These are phyloP conservation scores for Colletotrichum eleusines DNA, from an alignment of 2,329 filamentous ascomycete genomes.

Conservation along the genomic window DNA sequence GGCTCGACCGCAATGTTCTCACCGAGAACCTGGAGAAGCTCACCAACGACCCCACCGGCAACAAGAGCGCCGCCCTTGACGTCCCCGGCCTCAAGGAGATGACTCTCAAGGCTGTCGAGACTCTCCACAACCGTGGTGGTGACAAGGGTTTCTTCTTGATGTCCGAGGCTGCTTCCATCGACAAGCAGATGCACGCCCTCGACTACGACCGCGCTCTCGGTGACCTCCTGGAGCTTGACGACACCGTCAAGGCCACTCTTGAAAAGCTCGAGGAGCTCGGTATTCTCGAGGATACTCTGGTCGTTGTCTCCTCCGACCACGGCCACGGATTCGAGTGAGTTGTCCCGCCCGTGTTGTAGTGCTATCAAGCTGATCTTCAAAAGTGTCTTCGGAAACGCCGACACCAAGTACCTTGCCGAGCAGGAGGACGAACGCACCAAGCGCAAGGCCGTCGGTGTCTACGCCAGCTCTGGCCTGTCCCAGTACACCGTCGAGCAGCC, in stretches of 20 bases:
- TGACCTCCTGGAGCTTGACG: conserved; percentile 87
- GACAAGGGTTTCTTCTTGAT: conserved; percentile 88
- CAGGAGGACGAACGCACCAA: conserved; percentile 77
- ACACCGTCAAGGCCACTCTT: conserved; percentile 82
- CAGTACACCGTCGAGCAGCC: conserved; percentile 75
- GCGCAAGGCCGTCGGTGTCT: conserved; percentile 80
- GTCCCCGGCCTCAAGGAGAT: conserved; percentile 89
- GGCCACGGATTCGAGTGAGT: conserved; percentile 83
- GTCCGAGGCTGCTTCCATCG: conserved; percentile 86
- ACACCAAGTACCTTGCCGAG: conserved; percentile 80
- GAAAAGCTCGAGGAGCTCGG: conserved; percentile 74
- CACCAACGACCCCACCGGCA: conserved; percentile 77
- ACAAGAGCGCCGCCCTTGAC: conserved; percentile 73
- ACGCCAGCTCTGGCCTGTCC: conserved; percentile 78
- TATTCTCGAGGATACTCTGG: conserved; percentile 79
- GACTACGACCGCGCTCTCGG: conserved; percentile 89
- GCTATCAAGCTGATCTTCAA: not conserved
- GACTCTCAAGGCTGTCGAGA: conserved; percentile 87
- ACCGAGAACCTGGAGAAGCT: conserved; percentile 74
- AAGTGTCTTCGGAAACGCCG: conserved; percentile 80
- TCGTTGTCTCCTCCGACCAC: conserved; percentile 88
- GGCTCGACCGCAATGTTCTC: conserved; percentile 89
- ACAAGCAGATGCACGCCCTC: conserved; percentile 89
- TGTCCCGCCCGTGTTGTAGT: accelerated
- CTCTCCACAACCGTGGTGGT: conserved; percentile 75